Conservation (phyloP, 345 rosid species). For the Erysimum cheiranthoides region DNA sequence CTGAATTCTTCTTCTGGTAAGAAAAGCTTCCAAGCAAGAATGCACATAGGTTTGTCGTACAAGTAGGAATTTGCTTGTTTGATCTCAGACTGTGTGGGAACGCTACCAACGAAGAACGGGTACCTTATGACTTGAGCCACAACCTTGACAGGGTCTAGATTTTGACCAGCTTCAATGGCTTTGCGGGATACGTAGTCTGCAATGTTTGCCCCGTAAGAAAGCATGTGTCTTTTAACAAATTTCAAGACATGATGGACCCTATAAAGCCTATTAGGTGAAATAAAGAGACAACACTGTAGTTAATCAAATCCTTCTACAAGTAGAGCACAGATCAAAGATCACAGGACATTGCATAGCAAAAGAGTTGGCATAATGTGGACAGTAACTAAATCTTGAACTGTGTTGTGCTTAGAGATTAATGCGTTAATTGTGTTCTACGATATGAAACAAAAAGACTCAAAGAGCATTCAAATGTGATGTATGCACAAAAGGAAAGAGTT, state of each 20-base stretch:
- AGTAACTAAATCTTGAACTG: not conserved
- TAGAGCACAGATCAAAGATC: conserved; percentile 21
- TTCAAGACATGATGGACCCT: conserved; percentile 11
- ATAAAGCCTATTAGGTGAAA: not conserved
- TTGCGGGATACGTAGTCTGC: conserved; percentile 78
- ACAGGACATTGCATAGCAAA: not conserved
- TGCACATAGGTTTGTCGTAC: conserved; percentile 82
- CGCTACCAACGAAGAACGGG: conserved; percentile 85
- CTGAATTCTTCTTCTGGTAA: conserved; percentile 77
- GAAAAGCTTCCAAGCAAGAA: conserved; percentile 90
- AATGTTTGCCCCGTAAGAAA: conserved; percentile 91
- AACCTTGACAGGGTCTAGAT: conserved; percentile 82
- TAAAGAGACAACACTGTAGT: conserved; percentile 5
- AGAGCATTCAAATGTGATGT: not conserved
- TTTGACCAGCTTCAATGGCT: conserved; percentile 75
- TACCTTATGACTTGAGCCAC: conserved; percentile 95
- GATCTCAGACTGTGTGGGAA: conserved; percentile 86
- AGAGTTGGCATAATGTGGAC: not conserved
- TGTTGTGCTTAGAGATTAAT: not conserved
- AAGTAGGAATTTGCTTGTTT: conserved; percentile 85
- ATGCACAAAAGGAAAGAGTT: not conserved
- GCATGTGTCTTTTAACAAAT: conserved; percentile 12
- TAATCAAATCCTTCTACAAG: not conserved
- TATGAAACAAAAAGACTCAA: conserved; percentile 12
- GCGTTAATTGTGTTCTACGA: not conserved